phyloP scores from a whole-genome alignment of 2,329 filamentous ascomycete genomes.

The Meredithiella fracta region DNA sequence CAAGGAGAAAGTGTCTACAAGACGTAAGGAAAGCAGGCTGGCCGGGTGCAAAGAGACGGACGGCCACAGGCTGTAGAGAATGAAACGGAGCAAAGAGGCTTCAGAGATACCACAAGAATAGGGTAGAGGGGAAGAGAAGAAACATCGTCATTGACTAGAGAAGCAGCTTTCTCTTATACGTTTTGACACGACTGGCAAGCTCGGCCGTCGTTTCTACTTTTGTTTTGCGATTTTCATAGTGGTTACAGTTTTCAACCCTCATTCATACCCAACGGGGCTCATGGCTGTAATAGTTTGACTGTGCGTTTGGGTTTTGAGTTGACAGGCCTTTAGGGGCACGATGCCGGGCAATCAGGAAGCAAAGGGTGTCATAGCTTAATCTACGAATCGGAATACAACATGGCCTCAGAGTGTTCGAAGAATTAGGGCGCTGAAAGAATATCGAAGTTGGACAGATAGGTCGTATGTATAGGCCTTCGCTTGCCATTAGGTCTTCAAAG shows the following conservation, averaged over 20 bases:
- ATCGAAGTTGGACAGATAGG: too few species aligned
- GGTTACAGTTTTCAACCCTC: too few species aligned
- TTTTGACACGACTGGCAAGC: neutral
- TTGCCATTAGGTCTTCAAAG: too few species aligned
- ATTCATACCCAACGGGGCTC: neutral
- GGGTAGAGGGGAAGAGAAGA: neutral
- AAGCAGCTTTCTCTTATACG: neutral
- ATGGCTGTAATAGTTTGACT: neutral
- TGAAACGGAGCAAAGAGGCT: constrained; percentile 7
- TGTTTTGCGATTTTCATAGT: too few species aligned
- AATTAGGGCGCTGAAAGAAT: too few species aligned
- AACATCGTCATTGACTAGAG: neutral
- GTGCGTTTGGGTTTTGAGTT: constrained; percentile 1
- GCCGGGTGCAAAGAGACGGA: neutral
- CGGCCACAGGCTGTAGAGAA: neutral
- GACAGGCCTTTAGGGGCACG: neutral
- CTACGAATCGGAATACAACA: too few species aligned
- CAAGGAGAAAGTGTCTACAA: neutral
- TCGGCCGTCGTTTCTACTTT: neutral
- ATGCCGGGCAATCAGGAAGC: neutral
- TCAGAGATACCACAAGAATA: constrained; percentile 1
- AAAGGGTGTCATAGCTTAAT: neutral
- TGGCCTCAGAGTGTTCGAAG: too few species aligned
- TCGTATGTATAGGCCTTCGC: too few species aligned
- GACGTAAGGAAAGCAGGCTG: neutral